phyloP scores from a whole-genome alignment of 2,329 filamentous ascomycete species.

The Epichloe festucae region DNA sequence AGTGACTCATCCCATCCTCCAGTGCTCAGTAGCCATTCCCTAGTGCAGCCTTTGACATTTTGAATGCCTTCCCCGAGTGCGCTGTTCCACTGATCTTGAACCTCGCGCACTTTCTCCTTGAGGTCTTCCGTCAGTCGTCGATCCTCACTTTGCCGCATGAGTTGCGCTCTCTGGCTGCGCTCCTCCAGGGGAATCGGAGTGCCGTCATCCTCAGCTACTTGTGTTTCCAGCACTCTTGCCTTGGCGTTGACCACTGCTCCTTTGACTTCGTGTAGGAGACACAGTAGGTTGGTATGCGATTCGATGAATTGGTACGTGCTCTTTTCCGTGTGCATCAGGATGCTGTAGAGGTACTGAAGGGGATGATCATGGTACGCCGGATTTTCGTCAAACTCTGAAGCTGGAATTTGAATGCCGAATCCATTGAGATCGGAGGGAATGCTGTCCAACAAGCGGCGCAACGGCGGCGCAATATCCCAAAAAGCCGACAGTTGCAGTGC shows the following conservation, averaged over 20 bases:
- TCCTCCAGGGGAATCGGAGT: constrained; percentile 19
- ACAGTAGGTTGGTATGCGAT: constrained; percentile 80
- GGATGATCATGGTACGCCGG: constrained; percentile 69
- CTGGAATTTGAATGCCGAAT: constrained; percentile 67
- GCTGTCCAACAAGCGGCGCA: constrained; percentile 66
- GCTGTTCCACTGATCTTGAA: constrained; percentile 83
- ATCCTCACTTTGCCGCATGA: constrained; percentile 55
- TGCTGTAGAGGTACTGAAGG: constrained; percentile 76
- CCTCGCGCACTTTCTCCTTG: constrained; percentile 83
- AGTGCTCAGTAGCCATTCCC: constrained; percentile 56
- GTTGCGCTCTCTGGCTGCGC: constrained; percentile 30
- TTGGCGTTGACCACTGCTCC: constrained; percentile 61
- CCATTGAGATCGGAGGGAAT: constrained; percentile 47
- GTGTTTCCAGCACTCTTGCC: constrained; percentile 52
- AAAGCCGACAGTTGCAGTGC: constrained; percentile 88
- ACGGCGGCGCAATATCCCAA: constrained; percentile 88
- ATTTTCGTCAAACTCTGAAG: constrained; percentile 72
- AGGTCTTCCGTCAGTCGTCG: constrained; percentile 65
- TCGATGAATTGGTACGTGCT: constrained; percentile 96
- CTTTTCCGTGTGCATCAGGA: constrained; percentile 80
- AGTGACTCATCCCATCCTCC: constrained; percentile 82
- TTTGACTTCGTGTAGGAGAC: constrained; percentile 81
- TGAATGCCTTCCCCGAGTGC: constrained; percentile 69
- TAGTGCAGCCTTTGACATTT: constrained; percentile 60
- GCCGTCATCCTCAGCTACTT: constrained; percentile 33